Evolutionary conservation across 2,329 filamentous ascomycete species (phyloP).

Genomic region (Aspergillus fischeri): DNA sequence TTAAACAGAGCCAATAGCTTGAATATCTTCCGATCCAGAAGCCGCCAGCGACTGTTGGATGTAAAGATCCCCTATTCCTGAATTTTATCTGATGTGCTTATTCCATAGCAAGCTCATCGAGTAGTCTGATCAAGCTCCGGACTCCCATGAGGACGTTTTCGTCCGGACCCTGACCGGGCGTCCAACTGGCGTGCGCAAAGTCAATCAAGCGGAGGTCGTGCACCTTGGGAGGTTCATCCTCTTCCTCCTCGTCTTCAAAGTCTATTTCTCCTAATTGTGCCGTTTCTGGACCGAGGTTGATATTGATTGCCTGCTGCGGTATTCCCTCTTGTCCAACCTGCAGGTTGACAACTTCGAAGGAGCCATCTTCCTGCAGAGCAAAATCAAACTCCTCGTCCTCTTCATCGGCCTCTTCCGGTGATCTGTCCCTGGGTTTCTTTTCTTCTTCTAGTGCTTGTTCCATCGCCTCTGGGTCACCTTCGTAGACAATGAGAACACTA

Average conservation of each 20-base stretch:
- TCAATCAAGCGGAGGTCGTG: constrained; percentile 87
- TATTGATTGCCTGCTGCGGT: constrained; percentile 30
- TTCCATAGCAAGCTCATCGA: constrained; percentile 57
- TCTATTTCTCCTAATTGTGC: constrained; percentile 46
- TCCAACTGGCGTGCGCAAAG: constrained; percentile 89
- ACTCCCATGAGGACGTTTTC: constrained; percentile 77
- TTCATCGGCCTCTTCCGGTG: constrained; percentile 29
- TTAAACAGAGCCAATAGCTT: background rate
- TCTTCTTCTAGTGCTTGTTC: constrained; percentile 46
- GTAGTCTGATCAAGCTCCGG: constrained; percentile 65
- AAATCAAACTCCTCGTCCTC: constrained; percentile 27
- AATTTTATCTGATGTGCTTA: constrained; percentile 8
- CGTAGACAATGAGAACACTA: constrained; percentile 62
- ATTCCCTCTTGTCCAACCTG: constrained; percentile 26
- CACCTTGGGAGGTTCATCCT: constrained; percentile 59
- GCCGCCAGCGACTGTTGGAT: constrained; percentile 26
- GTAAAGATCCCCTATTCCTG: constrained; percentile 5
- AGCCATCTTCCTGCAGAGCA: constrained; percentile 23
- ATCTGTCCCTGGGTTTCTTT: constrained; percentile 30
- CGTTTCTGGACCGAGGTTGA: constrained; percentile 32
- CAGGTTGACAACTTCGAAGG: constrained; percentile 29
- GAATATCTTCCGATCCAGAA: background rate
- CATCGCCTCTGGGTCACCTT: constrained; percentile 57
- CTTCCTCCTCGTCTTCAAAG: constrained; percentile 54
- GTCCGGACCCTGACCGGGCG: constrained; percentile 75